These are phyloP conservation scores for Aspergillus luchuensis DNA, from an alignment of 2,329 filamentous ascomycete genomes.

Conservation along the genomic window DNA sequence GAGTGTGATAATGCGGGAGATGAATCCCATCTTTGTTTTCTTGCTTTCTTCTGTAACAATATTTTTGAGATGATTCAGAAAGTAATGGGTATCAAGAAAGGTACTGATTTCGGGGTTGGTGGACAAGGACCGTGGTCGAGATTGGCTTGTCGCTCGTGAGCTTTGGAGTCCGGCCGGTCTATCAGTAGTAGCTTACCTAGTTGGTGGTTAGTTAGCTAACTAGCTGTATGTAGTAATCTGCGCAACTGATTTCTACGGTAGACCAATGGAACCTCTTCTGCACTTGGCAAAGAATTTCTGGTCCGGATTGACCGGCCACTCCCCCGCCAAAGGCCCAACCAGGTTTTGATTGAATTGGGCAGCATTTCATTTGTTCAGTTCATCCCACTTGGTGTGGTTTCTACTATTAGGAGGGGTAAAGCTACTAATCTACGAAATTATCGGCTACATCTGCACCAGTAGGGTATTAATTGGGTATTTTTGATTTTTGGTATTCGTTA, in stretches of 20 bases:
- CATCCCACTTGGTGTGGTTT: not conserved
- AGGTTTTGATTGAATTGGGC: not conserved
- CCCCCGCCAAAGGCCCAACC: not conserved
- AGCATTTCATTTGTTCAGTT: not conserved
- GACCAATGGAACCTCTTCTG: not conserved
- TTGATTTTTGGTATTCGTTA: conserved; percentile 35
- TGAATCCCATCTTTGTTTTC: conserved; percentile 62
- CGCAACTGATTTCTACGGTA: conserved; percentile 13
- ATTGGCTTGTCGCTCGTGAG: not conserved
- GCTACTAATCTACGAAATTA: not conserved
- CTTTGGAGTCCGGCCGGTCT: not conserved
- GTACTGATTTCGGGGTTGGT: not conserved
- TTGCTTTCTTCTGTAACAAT: too few species aligned
- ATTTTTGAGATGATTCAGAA: too few species aligned
- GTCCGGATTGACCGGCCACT: not conserved
- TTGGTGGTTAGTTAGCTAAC: too few species aligned
- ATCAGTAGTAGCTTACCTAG: too few species aligned
- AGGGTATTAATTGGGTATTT: conserved; percentile 22
- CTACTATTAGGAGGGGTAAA: not conserved
- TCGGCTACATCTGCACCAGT: not conserved
- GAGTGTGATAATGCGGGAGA: conserved; percentile 70
- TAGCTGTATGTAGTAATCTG: not conserved
- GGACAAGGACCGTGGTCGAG: not conserved
- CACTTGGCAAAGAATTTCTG: not conserved
- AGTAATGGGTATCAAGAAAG: not conserved